Evolutionary conservation across 2,329 filamentous ascomycete genomes (phyloP).

Genomic region (Paraconiothyrium brasiliense): DNA sequence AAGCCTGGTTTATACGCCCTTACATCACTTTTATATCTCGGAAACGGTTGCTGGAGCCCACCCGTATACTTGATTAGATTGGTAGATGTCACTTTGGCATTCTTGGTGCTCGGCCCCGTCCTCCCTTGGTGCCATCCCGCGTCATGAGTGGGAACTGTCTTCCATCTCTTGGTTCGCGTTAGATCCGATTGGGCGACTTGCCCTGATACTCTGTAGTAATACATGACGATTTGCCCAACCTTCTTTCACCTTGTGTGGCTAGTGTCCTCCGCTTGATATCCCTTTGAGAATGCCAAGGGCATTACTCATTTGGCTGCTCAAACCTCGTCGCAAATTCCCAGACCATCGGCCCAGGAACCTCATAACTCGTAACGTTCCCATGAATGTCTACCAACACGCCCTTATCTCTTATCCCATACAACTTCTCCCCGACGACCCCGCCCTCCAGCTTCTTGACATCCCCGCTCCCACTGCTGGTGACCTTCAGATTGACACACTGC

Average conservation of each 20-base stretch:
- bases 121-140: too few species aligned
- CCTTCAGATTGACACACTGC: slow-evolving; percentile 60
- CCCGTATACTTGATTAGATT: too few species aligned
- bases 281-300: too few species aligned
- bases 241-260: not conserved
- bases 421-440: slow-evolving; percentile 59
- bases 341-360: slow-evolving; percentile 51
- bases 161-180: too few species aligned
- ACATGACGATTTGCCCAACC: not conserved
- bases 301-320: slow-evolving; percentile 15
- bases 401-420: slow-evolving; percentile 53
- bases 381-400: slow-evolving; percentile 55
- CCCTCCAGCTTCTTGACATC: slow-evolving; percentile 41
- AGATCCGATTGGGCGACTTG: too few species aligned
- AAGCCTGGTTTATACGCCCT: too few species aligned
- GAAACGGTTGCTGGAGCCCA: too few species aligned
- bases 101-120: too few species aligned
- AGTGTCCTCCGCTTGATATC: too few species aligned
- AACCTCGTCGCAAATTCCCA: slow-evolving; percentile 27
- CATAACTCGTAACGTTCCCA: slow-evolving; percentile 41
- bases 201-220: not conserved
- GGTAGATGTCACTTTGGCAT: too few species aligned
- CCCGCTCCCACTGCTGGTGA: slow-evolving; percentile 49
- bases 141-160: too few species aligned
- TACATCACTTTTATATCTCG: too few species aligned